These are phyloP conservation scores for Neurospora sp. DNA, from an alignment of 2,329 filamentous ascomycete species.

Conservation along the genomic window DNA sequence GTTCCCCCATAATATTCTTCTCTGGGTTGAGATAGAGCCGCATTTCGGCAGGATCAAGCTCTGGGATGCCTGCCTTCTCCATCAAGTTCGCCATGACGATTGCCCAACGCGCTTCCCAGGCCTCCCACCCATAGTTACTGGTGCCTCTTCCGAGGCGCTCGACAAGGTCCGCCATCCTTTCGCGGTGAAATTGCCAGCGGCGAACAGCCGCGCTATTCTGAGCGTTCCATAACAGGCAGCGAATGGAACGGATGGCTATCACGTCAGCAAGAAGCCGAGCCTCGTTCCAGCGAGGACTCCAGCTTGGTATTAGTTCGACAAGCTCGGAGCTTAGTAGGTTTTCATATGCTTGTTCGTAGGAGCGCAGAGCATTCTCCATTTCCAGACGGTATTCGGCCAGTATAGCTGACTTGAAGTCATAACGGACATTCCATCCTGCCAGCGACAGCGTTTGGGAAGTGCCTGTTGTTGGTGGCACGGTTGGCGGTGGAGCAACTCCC, in stretches of 20 bases:
- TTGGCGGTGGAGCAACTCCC: slow-evolving; percentile 67
- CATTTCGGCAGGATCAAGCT: slow-evolving; percentile 34
- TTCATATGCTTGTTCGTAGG: slow-evolving; percentile 82
- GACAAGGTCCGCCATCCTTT: slow-evolving; percentile 64
- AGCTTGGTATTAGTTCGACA: slow-evolving; percentile 79
- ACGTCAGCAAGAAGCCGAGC: slow-evolving; percentile 79
- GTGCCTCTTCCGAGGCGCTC: slow-evolving; percentile 78
- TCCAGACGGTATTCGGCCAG: slow-evolving; percentile 92
- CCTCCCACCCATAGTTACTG: slow-evolving; percentile 84
- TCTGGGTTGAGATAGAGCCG: slow-evolving; percentile 46
- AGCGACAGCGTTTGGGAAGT: slow-evolving; percentile 79
- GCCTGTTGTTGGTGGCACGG: slow-evolving; percentile 69
- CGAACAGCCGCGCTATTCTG: slow-evolving; percentile 72
- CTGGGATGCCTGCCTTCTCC: slow-evolving; percentile 41
- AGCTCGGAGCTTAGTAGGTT: slow-evolving; percentile 72
- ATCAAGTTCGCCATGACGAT: slow-evolving; percentile 52
- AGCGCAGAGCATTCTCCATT: slow-evolving; percentile 75
- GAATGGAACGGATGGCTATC: slow-evolving; percentile 68
- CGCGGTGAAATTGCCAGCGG: slow-evolving; percentile 69
- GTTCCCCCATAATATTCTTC: slow-evolving; percentile 46
- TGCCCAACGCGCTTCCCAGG: slow-evolving; percentile 76
- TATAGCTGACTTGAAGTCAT: slow-evolving; percentile 86
- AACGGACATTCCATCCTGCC: slow-evolving; percentile 85
- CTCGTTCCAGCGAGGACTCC: slow-evolving; percentile 86
- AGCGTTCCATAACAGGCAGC: slow-evolving; percentile 71